phyloP scores from a whole-genome alignment of 2,329 filamentous ascomycete species.

The Cladosporium velox region DNA sequence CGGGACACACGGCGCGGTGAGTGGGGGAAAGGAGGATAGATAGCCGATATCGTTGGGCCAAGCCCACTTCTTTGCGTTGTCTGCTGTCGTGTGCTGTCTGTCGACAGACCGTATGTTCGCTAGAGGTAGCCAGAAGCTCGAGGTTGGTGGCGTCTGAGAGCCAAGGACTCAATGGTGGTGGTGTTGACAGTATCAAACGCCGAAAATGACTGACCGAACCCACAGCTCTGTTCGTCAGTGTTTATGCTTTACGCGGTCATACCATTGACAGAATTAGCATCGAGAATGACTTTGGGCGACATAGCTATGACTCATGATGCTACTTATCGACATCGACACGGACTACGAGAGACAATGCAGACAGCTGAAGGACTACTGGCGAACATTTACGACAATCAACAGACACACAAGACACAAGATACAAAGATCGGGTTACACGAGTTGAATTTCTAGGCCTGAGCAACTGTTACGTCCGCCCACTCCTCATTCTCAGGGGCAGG shows the following conservation, averaged over 20 bases:
- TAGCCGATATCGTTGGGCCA: slow-evolving; percentile 12
- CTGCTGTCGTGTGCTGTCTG: not conserved
- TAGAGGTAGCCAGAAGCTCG: not conserved
- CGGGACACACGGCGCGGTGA: slow-evolving; percentile 3
- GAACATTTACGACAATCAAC: not conserved
- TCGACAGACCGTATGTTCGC: not conserved
- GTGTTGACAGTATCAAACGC: not conserved
- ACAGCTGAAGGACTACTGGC: not conserved
- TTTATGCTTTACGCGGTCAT: not conserved
- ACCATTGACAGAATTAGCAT: not conserved
- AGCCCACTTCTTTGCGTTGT: not conserved
- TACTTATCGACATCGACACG: not conserved
- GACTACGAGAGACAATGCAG: not conserved
- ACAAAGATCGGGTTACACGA: slow-evolving; percentile 15
- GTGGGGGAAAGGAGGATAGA: not conserved
- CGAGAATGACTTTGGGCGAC: not conserved
- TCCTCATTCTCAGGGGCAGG: slow-evolving; percentile 65
- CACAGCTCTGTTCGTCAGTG: not conserved
- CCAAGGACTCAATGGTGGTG: not conserved
- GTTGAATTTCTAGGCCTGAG: slow-evolving; percentile 30
- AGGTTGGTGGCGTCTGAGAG: not conserved
- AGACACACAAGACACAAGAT: slow-evolving; percentile 9
- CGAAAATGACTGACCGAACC: not conserved
- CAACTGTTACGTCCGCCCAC: slow-evolving; percentile 34
- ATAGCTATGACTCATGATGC: not conserved